Percentiles rank a stretch among this genome's conserved stretches.
Evolutionary conservation across 1,284 basidiomycete genomes (phyloP).

Genomic region (Trametes pubescens): DNA sequence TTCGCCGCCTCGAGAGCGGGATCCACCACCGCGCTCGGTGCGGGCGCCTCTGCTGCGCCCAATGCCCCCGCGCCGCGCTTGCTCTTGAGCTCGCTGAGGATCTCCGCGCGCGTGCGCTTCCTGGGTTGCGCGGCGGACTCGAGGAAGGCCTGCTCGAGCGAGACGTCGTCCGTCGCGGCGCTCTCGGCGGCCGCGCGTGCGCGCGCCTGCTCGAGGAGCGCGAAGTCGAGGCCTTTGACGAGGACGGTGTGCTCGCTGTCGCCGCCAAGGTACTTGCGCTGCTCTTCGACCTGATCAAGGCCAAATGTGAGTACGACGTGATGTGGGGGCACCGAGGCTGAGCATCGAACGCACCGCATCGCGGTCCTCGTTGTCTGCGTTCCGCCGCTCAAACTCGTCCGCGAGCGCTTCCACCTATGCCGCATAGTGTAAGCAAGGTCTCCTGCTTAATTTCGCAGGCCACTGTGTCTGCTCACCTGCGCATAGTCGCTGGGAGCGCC

Average conservation of each 20-base stretch:
- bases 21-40: slow-evolving; percentile 16
- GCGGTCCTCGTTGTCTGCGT: slow-evolving; percentile 61
- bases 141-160: slow-evolving; percentile 77
- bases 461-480: slow-evolving; percentile 49
- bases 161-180: slow-evolving; percentile 74
- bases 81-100: slow-evolving; percentile 76
- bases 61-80: slow-evolving; percentile 50
- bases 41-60: not conserved
- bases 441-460: not conserved
- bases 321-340: too few species aligned
- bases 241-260: slow-evolving; percentile 87
- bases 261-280: slow-evolving; percentile 87
- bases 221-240: slow-evolving; percentile 91
- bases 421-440: not conserved
- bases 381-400: slow-evolving; percentile 79
- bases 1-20: slow-evolving; percentile 60
- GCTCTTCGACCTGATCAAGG: slow-evolving; percentile 69
- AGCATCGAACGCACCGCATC: slow-evolving; percentile 54
- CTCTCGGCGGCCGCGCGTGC: slow-evolving; percentile 61
- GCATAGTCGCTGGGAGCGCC: slow-evolving; percentile 75
- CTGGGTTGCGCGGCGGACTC: slow-evolving; percentile 49
- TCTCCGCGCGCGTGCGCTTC: slow-evolving; percentile 78
- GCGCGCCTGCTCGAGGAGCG: slow-evolving; percentile 85
- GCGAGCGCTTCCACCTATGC: slow-evolving; percentile 78
- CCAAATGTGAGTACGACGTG: not conserved